These are phyloP conservation scores for Chenopodium suecicum DNA, from an alignment of 148 eudicot genomes.

Conservation along the genomic window DNA sequence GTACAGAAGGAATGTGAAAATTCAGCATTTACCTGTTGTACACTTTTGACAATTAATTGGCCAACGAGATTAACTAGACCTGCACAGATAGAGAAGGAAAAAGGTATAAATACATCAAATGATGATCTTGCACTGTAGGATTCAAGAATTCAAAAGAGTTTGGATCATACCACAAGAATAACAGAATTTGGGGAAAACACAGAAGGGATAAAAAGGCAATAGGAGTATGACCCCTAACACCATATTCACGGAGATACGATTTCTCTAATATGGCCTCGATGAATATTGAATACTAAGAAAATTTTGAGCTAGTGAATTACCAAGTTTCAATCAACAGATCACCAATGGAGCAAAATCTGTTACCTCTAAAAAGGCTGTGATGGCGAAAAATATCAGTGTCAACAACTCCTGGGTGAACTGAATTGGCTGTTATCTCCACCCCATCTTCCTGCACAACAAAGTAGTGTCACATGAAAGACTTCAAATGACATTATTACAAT, in stretches of 20 bases:
- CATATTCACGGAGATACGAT: background rate
- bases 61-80: constrained; percentile 48
- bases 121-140: background rate
- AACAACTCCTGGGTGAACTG: constrained; percentile 66
- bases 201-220: too few species aligned
- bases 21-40: constrained; percentile 48
- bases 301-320: background rate
- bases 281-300: background rate
- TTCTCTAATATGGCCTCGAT: background rate
- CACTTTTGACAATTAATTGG: constrained; percentile 45
- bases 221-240: too few species aligned
- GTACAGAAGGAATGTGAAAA: background rate
- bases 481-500: background rate
- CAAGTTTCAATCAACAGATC: background rate
- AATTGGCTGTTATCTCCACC: constrained; percentile 54
- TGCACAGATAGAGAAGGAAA: constrained; percentile 30
- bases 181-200: too few species aligned
- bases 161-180: background rate
- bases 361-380: constrained; percentile 41
- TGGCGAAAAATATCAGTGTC: constrained; percentile 60
- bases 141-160: background rate
- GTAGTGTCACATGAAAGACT: background rate
- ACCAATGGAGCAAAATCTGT: background rate
- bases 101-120: background rate
- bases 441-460: constrained; percentile 48